Conservation (phyloP, 257 asterid genomes). For the Solanum virginianum region DNA sequence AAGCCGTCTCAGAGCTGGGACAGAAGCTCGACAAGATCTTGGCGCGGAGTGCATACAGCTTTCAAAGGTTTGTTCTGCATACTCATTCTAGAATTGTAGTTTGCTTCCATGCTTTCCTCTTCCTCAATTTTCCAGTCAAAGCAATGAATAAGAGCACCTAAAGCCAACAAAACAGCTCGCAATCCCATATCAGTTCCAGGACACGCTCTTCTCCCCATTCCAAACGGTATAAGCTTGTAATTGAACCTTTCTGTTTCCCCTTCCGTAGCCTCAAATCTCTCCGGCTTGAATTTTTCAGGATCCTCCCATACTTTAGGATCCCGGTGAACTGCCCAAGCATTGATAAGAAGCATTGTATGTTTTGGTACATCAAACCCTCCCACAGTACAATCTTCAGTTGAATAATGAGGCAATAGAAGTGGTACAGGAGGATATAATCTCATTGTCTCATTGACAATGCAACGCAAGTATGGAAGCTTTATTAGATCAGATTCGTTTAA, state of each 20-base stretch:
- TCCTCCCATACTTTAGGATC: slow-evolving; percentile 26
- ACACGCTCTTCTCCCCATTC: slow-evolving; percentile 4
- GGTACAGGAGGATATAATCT: slow-evolving; percentile 38
- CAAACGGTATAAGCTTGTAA: slow-evolving; percentile 32
- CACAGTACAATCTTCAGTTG: slow-evolving; percentile 23
- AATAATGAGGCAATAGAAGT: slow-evolving; percentile 33
- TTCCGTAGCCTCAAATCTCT: slow-evolving; percentile 21
- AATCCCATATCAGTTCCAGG: slow-evolving; percentile 39
- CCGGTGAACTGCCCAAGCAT: slow-evolving; percentile 42
- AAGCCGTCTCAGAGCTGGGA: slow-evolving; percentile 6
- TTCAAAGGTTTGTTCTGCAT: slow-evolving; percentile 28
- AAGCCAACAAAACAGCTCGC: slow-evolving; percentile 23
- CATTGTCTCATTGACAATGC: slow-evolving; percentile 35
- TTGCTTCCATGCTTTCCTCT: slow-evolving; percentile 9
- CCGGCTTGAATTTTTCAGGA: slow-evolving; percentile 23
- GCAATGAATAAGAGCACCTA: slow-evolving; percentile 45
- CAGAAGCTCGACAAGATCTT: slow-evolving; percentile 14
- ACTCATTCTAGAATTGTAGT: background rate
- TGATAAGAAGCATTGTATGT: slow-evolving; percentile 28
- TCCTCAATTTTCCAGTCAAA: slow-evolving; percentile 27
- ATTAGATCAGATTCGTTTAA: slow-evolving; percentile 29
- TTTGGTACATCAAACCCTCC: slow-evolving; percentile 29
- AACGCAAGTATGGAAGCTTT: slow-evolving; percentile 35
- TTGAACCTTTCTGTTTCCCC: slow-evolving; percentile 16
- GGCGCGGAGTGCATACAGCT: slow-evolving; percentile 20